Base-by-base conservation (phyloP, 2,329 filamentous ascomycete genomes). In the Neofusicoccum umdonicola region DNA sequence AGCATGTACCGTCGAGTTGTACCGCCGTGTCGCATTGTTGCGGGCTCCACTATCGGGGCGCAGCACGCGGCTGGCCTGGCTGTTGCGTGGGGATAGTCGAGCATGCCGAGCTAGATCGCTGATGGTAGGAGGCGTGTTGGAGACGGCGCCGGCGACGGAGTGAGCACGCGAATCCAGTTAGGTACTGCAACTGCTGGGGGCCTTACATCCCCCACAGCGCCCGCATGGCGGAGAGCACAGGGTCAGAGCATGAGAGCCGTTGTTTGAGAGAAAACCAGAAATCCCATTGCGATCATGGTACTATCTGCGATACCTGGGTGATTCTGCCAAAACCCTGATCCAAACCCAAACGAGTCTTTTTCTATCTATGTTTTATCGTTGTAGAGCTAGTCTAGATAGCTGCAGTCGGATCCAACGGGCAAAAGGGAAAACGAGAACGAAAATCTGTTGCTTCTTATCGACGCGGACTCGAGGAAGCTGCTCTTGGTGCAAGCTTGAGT, bases 401-500 rank as follows among this genome's bases (percentile, higher is more conserved):
- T 27, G 22, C 22, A 57, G 60, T 47, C n/a, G 60, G 48, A 56
- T 13, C 17, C 12, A 37, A 45, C 19, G 37, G 48, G 41, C 2
- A 41, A 39, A 47, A 34, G 22, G 61, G 48, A 13, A 13, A 35
- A 15, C 11, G 42, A 5, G 22, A 47, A 47, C 15, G 48, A 31
- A 27, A 47, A 4, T 22, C 37, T 63, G 61, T 47, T 58, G 61
- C 48, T 61, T 22, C 47, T 60, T 44, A n/a, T 50, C 47, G 54
- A 60, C 63, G 63, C 63, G 63, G 63, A 60, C 54, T 65, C 39
- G 37, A 27, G 47, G 54, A 37, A 48, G 34, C 56, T 60, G 37
- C 42, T 50, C 41, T 44, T 61, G 44, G 17, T 64, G 62, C 63
- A 61, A 65, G 63, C 44, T 31, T 65, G 42, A 51, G 54, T 52